Base-by-base conservation (phyloP, 805 yeast species). In the Yueomyces sp. region DNA sequence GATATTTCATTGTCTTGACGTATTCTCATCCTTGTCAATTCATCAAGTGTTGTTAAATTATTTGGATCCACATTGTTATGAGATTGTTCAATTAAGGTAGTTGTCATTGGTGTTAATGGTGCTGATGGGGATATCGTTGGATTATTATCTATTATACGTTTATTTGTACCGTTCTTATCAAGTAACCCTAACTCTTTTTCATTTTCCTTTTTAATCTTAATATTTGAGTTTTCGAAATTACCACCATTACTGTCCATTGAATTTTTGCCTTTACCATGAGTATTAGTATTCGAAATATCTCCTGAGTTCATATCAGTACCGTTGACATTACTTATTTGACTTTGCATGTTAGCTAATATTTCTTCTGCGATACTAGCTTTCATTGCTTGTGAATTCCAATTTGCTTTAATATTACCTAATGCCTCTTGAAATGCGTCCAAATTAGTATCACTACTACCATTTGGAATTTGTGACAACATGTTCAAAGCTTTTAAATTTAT, bases 331-430 rank as follows among this genome's bases (percentile, higher is more conserved):
- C 34, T 33, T 39, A 42, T 36, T 40, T 56, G 60, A 41, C 55
- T 49, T 44, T 61, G 59, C 57, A 58, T 52, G 33, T 54, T 55
- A 7, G 64, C 58, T 39, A 59, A 43, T 0, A 60, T 57, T 44
- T 59, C 61, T 39, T 54, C 59, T 5, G 60, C 60, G 36, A 52
- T 46, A 41, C 47, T 51, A 29, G 49, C 54, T 44, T 51, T 56
- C 43, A 44, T 38, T 11, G 42, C 38, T 34, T 44, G 46, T 34
- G 37, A 34, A 34, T 34, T 34, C 26, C 42, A 36, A 9, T 26
- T 32, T 31, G 38, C 39, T 42, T 26, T 47, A 26, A 54, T 50
- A 31, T 47, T 42, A 26, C 53, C 53, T 31, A 56, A 39, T 11
- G 55, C 30, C 31, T 58, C 63, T 44, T 57, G 59, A 28, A 57